These are phyloP conservation scores for Geoglossum glabrum DNA, from an alignment of 495 filamentous ascomycete genomes.

Conservation along the genomic window DNA sequence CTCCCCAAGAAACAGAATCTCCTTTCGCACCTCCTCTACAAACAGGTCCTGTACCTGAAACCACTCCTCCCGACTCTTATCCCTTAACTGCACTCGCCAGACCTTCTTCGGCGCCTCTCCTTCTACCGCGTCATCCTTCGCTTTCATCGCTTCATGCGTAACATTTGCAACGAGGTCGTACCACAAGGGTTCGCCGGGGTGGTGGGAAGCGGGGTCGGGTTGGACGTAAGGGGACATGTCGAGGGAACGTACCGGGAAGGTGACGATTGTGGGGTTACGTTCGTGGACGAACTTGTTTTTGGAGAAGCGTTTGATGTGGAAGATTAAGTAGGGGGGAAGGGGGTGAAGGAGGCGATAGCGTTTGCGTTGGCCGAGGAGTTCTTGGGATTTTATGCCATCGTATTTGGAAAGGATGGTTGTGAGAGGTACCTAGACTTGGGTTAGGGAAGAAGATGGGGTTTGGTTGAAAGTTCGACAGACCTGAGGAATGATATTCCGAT, in stretches of 20 bases:
- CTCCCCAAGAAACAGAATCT: constrained; percentile 81
- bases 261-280: constrained; percentile 95
- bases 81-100: constrained; percentile 45
- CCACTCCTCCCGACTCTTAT: constrained; percentile 56
- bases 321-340: constrained; percentile 73
- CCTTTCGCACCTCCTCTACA: constrained; percentile 66
- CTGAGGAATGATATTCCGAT: constrained; percentile 91
- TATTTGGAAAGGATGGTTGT: constrained; percentile 85
- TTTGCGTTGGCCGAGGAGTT: constrained; percentile 65
- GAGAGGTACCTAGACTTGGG: constrained; percentile 37
- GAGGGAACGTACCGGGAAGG: constrained; percentile 64
- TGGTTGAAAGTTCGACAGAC: not conserved
- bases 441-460: not conserved
- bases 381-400: constrained; percentile 72
- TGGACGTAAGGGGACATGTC: constrained; percentile 82
- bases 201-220: constrained; percentile 38
- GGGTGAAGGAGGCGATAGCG: constrained; percentile 85
- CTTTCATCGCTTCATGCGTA: constrained; percentile 71
- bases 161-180: constrained; percentile 97
- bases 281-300: constrained; percentile 89
- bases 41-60: constrained; percentile 84
- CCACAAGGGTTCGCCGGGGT: constrained; percentile 65
- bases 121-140: constrained; percentile 50
- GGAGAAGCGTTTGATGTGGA: constrained; percentile 94
- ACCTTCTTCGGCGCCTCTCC: constrained; percentile 71